These are phyloP conservation scores for Apiotrichum siamense DNA, from an alignment of 1,284 basidiomycete genomes.

Conservation along the genomic window DNA sequence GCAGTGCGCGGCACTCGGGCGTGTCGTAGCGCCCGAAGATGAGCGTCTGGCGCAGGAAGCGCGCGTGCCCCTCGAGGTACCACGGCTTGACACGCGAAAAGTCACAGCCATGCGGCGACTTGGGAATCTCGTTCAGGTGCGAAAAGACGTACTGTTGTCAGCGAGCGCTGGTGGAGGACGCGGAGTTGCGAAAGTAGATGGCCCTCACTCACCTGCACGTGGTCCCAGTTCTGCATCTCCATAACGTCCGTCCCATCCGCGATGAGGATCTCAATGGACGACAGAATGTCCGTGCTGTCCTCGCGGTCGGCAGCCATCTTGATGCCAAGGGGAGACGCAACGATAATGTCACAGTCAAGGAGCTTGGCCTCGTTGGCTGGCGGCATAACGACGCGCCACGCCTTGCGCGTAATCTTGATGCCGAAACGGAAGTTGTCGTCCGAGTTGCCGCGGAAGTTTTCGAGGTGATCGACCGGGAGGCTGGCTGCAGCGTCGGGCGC, in stretches of 20 bases:
- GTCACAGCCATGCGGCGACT: constrained; percentile 86
- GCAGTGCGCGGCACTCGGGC: constrained; percentile 76
- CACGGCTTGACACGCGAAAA: constrained; percentile 96
- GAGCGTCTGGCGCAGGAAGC: constrained; percentile 80
- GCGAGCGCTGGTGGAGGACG: not conserved
- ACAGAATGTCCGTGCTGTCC: constrained; percentile 81
- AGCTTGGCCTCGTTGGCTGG: constrained; percentile 45
- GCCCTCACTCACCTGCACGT: constrained; percentile 64
- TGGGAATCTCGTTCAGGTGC: constrained; percentile 80
- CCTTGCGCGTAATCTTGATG: constrained; percentile 83
- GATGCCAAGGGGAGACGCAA: constrained; percentile 88
- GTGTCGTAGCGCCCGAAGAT: constrained; percentile 84
- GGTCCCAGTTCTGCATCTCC: constrained; percentile 99
- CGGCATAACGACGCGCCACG: constrained; percentile 75
- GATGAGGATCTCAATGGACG: constrained; percentile 89
- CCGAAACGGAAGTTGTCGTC: constrained; percentile 94
- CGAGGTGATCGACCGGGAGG: constrained; percentile 84
- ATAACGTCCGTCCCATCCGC: constrained; percentile 89
- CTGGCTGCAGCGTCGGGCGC: constrained; percentile 50
- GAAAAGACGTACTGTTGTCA: constrained; percentile 68
- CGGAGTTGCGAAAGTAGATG: not conserved
- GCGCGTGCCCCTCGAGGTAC: constrained; percentile 85
- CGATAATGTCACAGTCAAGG: constrained; percentile 73
- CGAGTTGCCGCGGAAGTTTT: constrained; percentile 92
- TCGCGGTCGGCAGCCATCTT: constrained; percentile 92